These are phyloP conservation scores for Erythrophleum fordii DNA, from an alignment of 306 rosid genomes.

Conservation along the genomic window DNA sequence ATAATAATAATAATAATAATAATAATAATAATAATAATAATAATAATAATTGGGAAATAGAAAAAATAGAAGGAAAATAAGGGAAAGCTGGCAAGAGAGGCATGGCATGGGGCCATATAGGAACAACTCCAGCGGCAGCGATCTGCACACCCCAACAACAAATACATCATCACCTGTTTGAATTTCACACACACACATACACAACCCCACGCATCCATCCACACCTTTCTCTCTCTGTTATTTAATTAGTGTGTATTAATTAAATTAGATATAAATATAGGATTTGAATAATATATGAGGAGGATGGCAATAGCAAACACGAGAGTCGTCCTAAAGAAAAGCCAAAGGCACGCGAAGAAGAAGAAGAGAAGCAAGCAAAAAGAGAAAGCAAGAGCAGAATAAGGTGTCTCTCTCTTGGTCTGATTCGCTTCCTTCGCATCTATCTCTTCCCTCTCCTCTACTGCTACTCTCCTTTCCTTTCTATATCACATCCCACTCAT, in stretches of 20 bases:
- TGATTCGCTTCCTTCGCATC: slow-evolving; percentile 66
- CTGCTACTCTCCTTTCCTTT: background rate
- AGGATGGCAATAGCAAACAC: slow-evolving; percentile 40
- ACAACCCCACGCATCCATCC: too few species aligned
- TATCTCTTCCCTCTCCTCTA: slow-evolving; percentile 45
- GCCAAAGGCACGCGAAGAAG: slow-evolving; percentile 61
- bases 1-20: too few species aligned
- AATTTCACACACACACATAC: slow-evolving; percentile 37
- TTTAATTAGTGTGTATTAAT: background rate
- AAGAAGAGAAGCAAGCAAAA: slow-evolving; percentile 33
- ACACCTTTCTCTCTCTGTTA: background rate
- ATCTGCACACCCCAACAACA: slow-evolving; percentile 57
- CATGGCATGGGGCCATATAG: slow-evolving; percentile 51
- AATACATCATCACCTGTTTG: slow-evolving; percentile 27
- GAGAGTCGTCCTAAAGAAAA: slow-evolving; percentile 52
- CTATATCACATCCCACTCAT: background rate
- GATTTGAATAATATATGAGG: too few species aligned
- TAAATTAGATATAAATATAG: background rate
- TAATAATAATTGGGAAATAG: background rate
- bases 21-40: too few species aligned
- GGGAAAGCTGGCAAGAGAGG: slow-evolving; percentile 47
- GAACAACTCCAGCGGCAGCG: slow-evolving; percentile 55
- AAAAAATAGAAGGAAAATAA: background rate
- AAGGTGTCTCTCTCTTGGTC: slow-evolving; percentile 61
- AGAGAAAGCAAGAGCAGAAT: slow-evolving; percentile 48